These are phyloP conservation scores for Macrolepiota albuminosa DNA, from an alignment of 768 basidiomycete species.

Conservation along the genomic window DNA sequence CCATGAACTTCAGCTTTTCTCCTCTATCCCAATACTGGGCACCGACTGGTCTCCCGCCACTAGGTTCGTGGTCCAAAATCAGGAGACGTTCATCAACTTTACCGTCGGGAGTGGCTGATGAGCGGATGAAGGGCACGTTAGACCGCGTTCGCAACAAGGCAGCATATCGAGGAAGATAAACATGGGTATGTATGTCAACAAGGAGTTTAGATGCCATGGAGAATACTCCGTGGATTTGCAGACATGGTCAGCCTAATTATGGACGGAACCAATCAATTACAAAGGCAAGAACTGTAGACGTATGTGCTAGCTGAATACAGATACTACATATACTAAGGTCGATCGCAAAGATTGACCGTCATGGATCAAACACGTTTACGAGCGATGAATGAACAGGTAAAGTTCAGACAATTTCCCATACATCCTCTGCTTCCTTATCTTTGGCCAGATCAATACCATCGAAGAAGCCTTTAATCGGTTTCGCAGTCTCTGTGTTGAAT, in stretches of 20 bases:
- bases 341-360: background rate
- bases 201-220: slow-evolving; percentile 34
- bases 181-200: slow-evolving; percentile 84
- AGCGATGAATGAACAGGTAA: slow-evolving; percentile 26
- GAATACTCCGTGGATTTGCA: background rate
- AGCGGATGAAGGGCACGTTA: slow-evolving; percentile 62
- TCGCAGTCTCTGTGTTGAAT: slow-evolving; percentile 12
- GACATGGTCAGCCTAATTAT: background rate
- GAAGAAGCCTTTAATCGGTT: slow-evolving; percentile 8
- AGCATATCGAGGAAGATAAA: slow-evolving; percentile 79
- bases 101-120: slow-evolving; percentile 37
- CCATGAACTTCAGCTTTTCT: slow-evolving; percentile 84
- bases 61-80: slow-evolving; percentile 78
- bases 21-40: slow-evolving; percentile 76
- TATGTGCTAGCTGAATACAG: background rate
- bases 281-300: slow-evolving; percentile 3
- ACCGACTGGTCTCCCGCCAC: slow-evolving; percentile 75
- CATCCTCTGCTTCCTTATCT: background rate
- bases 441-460: slow-evolving; percentile 12
- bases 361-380: slow-evolving; percentile 13
- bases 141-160: slow-evolving; percentile 61
- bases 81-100: slow-evolving; percentile 62
- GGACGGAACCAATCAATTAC: slow-evolving; percentile 15
- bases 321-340: background rate
- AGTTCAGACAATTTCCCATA: background rate